Percentiles rank a stretch among this genome's conserved stretches.
Conservation (phyloP, 2,329 filamentous ascomycete species). For the Elsinoe necatrix region DNA sequence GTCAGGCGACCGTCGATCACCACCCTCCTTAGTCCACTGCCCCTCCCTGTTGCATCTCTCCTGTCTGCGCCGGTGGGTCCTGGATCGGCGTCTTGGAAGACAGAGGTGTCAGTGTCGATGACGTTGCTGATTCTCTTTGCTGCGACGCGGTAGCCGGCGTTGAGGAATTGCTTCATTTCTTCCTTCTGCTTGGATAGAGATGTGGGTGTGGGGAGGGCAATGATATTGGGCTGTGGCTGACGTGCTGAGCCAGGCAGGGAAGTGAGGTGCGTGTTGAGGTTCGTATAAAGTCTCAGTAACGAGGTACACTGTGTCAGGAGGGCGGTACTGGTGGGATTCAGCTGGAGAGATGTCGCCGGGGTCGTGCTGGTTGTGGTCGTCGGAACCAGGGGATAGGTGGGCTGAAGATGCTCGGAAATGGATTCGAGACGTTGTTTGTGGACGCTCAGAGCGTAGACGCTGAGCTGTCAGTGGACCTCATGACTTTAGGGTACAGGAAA, state of each 20-base stretch:
- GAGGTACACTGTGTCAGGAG: neutral
- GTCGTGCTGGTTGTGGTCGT: neutral
- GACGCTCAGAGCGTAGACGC: neutral
- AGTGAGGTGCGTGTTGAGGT: neutral
- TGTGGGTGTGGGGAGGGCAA: neutral
- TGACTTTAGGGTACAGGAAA: too few species aligned
- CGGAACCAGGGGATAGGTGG: neutral
- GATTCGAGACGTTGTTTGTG: neutral
- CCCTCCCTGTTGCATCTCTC: neutral
- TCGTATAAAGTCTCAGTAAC: neutral
- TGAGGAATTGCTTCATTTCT: neutral
- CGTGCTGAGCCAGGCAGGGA: neutral
- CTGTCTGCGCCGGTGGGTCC: neutral
- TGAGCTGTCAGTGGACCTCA: too few species aligned
- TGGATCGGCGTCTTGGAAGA: neutral
- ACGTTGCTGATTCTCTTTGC: neutral
- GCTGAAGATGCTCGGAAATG: too few species aligned
- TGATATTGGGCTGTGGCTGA: neutral
- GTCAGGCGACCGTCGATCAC: neutral
- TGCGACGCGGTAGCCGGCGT: neutral
- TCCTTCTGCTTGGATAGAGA: neutral
- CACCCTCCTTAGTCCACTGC: neutral
- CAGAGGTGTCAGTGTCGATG: neutral
- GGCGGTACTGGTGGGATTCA: neutral
- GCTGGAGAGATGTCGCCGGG: neutral